Evolutionary conservation across 768 basidiomycete species (phyloP).

Genomic region (Serendipita indica): DNA sequence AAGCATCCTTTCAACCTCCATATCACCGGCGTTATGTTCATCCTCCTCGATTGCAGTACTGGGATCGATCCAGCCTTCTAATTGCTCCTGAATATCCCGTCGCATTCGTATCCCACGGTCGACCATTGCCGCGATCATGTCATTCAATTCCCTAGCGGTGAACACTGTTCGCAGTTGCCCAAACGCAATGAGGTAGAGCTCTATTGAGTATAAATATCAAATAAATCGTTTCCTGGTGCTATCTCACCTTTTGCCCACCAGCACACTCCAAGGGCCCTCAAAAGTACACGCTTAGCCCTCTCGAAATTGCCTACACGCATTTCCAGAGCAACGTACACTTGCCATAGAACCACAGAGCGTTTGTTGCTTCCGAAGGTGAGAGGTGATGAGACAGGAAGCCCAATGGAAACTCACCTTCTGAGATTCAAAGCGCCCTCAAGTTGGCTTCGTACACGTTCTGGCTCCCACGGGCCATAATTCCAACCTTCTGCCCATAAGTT

Average conservation of each 20-base stretch:
- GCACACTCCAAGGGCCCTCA: conserved; percentile 59
- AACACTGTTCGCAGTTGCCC: conserved; percentile 50
- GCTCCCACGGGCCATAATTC: conserved; percentile 61
- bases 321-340: conserved; percentile 63
- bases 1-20: neutral
- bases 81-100: conserved; percentile 41
- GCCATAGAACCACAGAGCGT: conserved; percentile 53
- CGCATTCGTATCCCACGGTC: conserved; percentile 57
- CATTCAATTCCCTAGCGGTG: conserved; percentile 40
- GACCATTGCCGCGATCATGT: conserved; percentile 57
- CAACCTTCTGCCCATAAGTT: conserved; percentile 74
- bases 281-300: conserved; percentile 57
- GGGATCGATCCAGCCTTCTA: conserved; percentile 28
- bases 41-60: neutral
- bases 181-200: conserved; percentile 66
- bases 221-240: neutral
- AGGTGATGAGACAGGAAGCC: neutral
- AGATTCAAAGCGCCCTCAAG: conserved; percentile 46
- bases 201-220: conserved; percentile 26
- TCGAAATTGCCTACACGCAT: conserved; percentile 42
- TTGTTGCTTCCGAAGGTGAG: conserved; percentile 36
- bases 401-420: conserved; percentile 38
- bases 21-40: neutral
- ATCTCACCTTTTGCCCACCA: conserved; percentile 54
- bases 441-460: conserved; percentile 53